These are phyloP conservation scores for Eucalyptus sp. DNA, from an alignment of 345 rosid genomes.

Conservation along the genomic window DNA sequence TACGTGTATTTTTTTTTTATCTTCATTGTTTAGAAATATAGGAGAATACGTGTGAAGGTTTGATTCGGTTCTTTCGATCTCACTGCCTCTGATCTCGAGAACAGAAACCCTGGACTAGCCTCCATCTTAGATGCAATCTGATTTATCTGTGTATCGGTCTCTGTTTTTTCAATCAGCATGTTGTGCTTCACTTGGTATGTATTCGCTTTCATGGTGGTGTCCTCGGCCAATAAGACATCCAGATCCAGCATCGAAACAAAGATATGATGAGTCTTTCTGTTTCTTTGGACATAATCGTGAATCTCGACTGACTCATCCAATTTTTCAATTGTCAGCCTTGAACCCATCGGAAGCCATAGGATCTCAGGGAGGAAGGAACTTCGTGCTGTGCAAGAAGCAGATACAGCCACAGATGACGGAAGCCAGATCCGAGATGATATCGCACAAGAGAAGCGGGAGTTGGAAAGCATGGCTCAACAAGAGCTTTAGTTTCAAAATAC, in stretches of 20 bases:
- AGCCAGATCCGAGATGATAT: constrained; percentile 16
- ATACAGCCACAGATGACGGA: constrained; percentile 15
- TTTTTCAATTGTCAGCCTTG: constrained; percentile 22
- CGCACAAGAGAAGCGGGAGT: constrained; percentile 27
- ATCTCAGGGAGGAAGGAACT: constrained; percentile 44
- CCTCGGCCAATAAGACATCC: not conserved
- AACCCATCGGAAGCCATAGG: constrained; percentile 59
- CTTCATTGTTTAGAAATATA: not conserved
- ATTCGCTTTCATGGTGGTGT: not conserved
- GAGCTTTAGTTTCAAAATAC: constrained; percentile 39
- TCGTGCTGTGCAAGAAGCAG: constrained; percentile 74
- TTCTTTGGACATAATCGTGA: not conserved
- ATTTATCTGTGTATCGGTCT: not conserved
- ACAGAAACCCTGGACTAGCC: not conserved
- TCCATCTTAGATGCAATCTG: not conserved
- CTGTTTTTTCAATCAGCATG: not conserved
- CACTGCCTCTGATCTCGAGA: not conserved
- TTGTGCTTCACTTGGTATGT: not conserved
- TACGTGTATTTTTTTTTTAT: not conserved
- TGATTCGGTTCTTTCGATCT: not conserved
- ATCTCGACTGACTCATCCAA: not conserved
- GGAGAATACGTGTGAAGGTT: not conserved
- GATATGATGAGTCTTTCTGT: not conserved
- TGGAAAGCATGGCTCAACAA: constrained; percentile 80
- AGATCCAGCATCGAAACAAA: not conserved